These are phyloP conservation scores for Cladobotryum mycophilum DNA, from an alignment of 2,329 filamentous ascomycete species.

Conservation along the genomic window DNA sequence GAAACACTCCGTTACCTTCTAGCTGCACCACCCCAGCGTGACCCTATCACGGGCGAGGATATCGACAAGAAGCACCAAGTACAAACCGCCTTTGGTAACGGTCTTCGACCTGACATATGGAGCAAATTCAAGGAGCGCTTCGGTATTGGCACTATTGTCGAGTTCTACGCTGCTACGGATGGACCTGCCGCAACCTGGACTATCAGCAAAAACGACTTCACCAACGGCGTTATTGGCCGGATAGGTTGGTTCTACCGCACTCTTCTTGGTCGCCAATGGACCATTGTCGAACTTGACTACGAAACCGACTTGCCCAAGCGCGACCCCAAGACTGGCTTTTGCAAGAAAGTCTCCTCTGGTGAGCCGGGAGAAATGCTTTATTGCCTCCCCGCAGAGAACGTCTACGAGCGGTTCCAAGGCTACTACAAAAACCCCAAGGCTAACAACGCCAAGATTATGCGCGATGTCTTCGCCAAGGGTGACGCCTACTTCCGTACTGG, in stretches of 20 bases:
- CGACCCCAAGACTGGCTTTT: constrained; percentile 63
- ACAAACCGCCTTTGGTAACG: constrained; percentile 76
- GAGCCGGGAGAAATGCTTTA: constrained; percentile 72
- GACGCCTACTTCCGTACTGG: constrained; percentile 81
- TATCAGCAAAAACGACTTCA: constrained; percentile 63
- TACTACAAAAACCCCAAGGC: constrained; percentile 72
- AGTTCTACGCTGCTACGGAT: constrained; percentile 79
- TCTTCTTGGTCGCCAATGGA: constrained; percentile 43
- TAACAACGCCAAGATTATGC: constrained; percentile 66
- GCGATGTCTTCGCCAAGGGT: constrained; percentile 65
- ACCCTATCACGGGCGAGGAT: constrained; percentile 57
- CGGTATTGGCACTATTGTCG: constrained; percentile 63
- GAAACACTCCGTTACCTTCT: constrained; percentile 82
- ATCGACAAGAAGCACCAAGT: constrained; percentile 69
- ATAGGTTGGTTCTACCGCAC: constrained; percentile 56
- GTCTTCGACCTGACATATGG: constrained; percentile 81
- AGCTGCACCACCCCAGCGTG: constrained; percentile 54
- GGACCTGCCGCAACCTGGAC: constrained; percentile 67
- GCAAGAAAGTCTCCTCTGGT: constrained; percentile 49
- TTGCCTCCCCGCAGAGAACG: constrained; percentile 58
- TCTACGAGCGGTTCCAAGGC: constrained; percentile 65
- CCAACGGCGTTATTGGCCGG: constrained; percentile 72
- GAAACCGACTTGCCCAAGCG: constrained; percentile 62
- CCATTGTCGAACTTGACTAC: constrained; percentile 65
- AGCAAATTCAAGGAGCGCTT: constrained; percentile 76